Conservation (phyloP, 257 asterid genomes). For the Solanum chilense region DNA sequence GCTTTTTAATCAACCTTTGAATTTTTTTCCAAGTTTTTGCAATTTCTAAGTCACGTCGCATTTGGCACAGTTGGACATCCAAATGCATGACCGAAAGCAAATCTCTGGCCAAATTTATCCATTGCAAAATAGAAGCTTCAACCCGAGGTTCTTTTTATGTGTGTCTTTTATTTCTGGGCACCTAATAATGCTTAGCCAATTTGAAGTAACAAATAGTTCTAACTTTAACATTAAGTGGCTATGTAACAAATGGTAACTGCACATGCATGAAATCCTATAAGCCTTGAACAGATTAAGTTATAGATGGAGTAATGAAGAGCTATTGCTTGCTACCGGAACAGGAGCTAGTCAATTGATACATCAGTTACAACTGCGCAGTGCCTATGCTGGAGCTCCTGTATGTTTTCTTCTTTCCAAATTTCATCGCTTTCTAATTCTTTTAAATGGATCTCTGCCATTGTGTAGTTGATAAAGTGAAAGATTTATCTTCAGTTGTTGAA, state of each 20-base stretch:
- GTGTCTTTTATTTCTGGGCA: not conserved
- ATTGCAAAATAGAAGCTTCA: not conserved
- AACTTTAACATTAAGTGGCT: not conserved
- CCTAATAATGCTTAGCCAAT: not conserved
- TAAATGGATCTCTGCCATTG: not conserved
- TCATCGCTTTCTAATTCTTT: not conserved
- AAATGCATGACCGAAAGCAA: conserved; percentile 48
- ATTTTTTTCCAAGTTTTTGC: not conserved
- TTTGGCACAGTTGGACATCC: conserved; percentile 49
- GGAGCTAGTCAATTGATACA: conserved; percentile 34
- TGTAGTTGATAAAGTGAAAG: not conserved
- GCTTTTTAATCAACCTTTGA: not conserved
- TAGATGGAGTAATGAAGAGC: conserved; percentile 70
- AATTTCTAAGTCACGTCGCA: not conserved
- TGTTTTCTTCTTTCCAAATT: conserved; percentile 7
- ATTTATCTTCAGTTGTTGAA: not conserved
- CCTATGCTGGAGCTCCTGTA: conserved; percentile 65
- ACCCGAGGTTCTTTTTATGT: not conserved
- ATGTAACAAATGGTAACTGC: not conserved
- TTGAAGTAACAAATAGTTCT: not conserved
- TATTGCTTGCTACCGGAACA: conserved; percentile 75
- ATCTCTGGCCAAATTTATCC: conserved; percentile 62
- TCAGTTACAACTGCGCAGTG: conserved; percentile 51
- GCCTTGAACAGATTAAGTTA: conserved; percentile 12
- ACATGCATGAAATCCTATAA: not conserved